A percentile compares a stretch with the other conserved stretches of the same genome.
Evolutionary conservation across 306 rosid species (phyloP).

Genomic region (Hippophae rhamnoides): DNA sequence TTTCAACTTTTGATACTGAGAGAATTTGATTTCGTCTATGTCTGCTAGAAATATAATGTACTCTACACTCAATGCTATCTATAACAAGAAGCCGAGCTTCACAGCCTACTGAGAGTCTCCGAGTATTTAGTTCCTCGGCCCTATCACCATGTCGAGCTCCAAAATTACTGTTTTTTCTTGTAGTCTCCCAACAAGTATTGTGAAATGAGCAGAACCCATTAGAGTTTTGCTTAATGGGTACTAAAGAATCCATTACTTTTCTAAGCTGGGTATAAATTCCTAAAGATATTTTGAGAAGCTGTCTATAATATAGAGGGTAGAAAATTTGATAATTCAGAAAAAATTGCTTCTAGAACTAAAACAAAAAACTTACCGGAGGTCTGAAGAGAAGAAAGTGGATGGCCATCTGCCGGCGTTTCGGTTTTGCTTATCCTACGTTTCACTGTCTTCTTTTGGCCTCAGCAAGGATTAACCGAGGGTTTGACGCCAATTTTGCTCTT

Average conservation of each 20-base stretch:
- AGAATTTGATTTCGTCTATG: slow-evolving; percentile 22
- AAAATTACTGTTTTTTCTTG: slow-evolving; percentile 16
- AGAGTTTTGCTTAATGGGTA: slow-evolving; percentile 26
- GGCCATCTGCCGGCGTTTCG: slow-evolving; percentile 13
- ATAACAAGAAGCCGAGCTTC: slow-evolving; percentile 24
- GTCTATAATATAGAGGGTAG: neutral
- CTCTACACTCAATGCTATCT: slow-evolving; percentile 16
- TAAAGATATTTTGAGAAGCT: slow-evolving; percentile 13
- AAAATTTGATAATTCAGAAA: neutral
- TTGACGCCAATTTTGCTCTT: too few relatives aligned
- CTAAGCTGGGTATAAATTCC: slow-evolving; percentile 9
- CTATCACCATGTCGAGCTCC: slow-evolving; percentile 20
- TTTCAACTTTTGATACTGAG: slow-evolving; percentile 40
- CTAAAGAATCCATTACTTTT: slow-evolving; percentile 32
- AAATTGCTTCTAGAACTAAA: neutral
- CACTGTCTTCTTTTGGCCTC: slow-evolving; percentile 8
- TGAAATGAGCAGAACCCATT: slow-evolving; percentile 46
- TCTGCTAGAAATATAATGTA: slow-evolving; percentile 14
- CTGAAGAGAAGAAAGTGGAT: slow-evolving; percentile 6
- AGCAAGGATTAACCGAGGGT: neutral
- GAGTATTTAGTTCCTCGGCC: slow-evolving; percentile 8
- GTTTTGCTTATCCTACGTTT: slow-evolving; percentile 18
- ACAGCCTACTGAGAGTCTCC: slow-evolving; percentile 22
- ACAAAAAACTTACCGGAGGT: slow-evolving; percentile 12
- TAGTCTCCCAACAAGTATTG: slow-evolving; percentile 12